Percentiles rank a stretch among this genome's conserved stretches.
Conservation (phyloP, 768 basidiomycete species). For the Nidula microcarpa region DNA sequence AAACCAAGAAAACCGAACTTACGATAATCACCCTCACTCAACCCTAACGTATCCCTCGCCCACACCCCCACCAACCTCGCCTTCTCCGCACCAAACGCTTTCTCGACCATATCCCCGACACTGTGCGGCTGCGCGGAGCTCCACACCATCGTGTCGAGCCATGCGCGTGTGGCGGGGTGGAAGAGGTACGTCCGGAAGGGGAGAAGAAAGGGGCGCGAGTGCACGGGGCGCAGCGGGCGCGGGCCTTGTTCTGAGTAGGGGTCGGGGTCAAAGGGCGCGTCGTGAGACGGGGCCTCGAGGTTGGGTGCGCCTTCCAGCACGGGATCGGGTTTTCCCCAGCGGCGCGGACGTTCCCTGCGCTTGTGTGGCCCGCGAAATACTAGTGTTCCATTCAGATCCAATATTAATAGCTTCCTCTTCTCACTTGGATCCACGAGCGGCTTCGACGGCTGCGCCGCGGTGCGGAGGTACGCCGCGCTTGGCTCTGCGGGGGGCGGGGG, state of each 20-base stretch:
- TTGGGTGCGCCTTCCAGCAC: too few species aligned
- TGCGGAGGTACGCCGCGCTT: slow-evolving; percentile 25
- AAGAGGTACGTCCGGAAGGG: slow-evolving; percentile 65
- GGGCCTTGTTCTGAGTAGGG: slow-evolving; percentile 19
- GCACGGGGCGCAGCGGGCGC: slow-evolving; percentile 30
- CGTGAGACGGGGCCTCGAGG: neutral
- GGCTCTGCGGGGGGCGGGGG: slow-evolving; percentile 13
- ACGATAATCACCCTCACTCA: slow-evolving; percentile 64
- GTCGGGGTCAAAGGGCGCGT: slow-evolving; percentile 4
- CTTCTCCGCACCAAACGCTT: slow-evolving; percentile 46
- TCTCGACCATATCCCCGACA: slow-evolving; percentile 70
- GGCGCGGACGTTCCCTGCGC: slow-evolving; percentile 4
- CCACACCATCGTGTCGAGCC: slow-evolving; percentile 89
- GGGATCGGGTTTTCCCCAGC: neutral
- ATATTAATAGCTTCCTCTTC: slow-evolving; percentile 62
- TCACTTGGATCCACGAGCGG: slow-evolving; percentile 16
- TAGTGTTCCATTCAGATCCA: slow-evolving; percentile 77
- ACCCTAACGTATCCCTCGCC: slow-evolving; percentile 76
- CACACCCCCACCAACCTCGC: slow-evolving; percentile 58
- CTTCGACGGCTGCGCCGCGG: slow-evolving; percentile 22
- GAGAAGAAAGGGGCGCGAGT: slow-evolving; percentile 65
- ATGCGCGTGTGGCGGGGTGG: slow-evolving; percentile 50
- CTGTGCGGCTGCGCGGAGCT: slow-evolving; percentile 82
- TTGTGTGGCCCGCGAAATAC: slow-evolving; percentile 52
- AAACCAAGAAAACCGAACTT: slow-evolving; percentile 23